A percentile compares a stretch with the other conserved stretches of the same genome.
These are phyloP conservation scores for Malassezia dermatis DNA, from an alignment of 1,284 basidiomycete species.

Conservation along the genomic window DNA sequence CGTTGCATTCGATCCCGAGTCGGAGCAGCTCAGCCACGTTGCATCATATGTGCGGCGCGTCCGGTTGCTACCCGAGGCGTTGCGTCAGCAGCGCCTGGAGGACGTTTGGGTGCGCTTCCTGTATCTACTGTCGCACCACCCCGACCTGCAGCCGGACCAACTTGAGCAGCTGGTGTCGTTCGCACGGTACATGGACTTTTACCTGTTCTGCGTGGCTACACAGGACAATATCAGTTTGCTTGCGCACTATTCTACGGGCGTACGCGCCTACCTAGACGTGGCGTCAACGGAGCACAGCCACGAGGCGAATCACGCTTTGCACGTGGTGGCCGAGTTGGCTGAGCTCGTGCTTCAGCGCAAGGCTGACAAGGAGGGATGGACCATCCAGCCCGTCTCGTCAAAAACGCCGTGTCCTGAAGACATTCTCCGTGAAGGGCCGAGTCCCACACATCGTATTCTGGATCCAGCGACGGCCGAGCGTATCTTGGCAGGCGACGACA, in stretches of 20 bases:
- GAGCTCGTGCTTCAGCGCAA: constrained; percentile 70
- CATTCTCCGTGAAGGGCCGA: neutral
- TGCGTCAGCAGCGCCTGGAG: constrained; percentile 54
- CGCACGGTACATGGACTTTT: constrained; percentile 67
- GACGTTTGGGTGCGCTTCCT: constrained; percentile 72
- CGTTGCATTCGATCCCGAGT: constrained; percentile 80
- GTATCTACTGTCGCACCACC: constrained; percentile 82
- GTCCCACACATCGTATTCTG: neutral
- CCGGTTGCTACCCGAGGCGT: constrained; percentile 13
- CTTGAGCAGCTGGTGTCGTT: constrained; percentile 58
- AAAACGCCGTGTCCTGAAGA: neutral
- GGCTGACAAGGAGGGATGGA: constrained; percentile 63
- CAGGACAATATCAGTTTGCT: constrained; percentile 62
- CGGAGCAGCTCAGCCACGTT: constrained; percentile 38
- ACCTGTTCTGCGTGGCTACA: constrained; percentile 64
- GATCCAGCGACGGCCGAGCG: neutral
- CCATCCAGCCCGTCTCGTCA: constrained; percentile 51
- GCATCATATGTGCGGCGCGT: constrained; percentile 18
- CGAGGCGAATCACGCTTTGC: constrained; percentile 58
- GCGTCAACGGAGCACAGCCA: constrained; percentile 7
- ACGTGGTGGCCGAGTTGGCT: constrained; percentile 75
- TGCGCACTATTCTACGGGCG: constrained; percentile 67
- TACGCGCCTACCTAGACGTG: constrained; percentile 74
- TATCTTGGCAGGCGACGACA: neutral
- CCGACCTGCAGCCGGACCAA: constrained; percentile 69